Evolutionary conservation across 768 basidiomycete species (phyloP), one percentile per base, ranked within the genome.

Genomic region (Coprinopsis sp.): DNA sequence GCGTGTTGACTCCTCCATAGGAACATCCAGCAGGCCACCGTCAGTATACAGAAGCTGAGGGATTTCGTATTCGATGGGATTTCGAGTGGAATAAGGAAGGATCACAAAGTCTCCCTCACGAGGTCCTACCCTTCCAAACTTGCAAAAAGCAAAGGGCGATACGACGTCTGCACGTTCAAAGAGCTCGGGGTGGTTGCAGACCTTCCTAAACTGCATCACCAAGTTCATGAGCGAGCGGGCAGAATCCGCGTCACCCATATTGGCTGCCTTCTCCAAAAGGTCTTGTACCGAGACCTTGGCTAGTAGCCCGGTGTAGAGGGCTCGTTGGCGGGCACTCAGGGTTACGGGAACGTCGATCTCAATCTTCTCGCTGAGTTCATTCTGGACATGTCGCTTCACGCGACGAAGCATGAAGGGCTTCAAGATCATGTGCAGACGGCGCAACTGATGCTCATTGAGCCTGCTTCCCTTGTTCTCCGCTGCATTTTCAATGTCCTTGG

Each of bases 131-230:
- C 78, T 79, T 33, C 86, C 89, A 61, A 87, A 95, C 18, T 74
- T 70, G 37, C 84, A 81, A 62, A 98, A 96, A 2, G 94, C 87
- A 63, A 90, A 91, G 1, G 96, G 94, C 0, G 94, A 87, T 8
- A 87, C 76, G 33, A 99, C 94, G 62, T 98, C 96, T 22, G 94
- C 94, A 13, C 96, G 82, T 63, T 98, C 93, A 62, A 99, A 99
- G 23, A 99, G 76, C 62, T 98, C 95, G 0, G 96, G 96, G 56
- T 99, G 96, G 58, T 97, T 98, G 75, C 95, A 98, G 52, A 89
- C 91, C 75, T 99, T 99, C 55, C 96, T 84, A 75, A 98, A 98
- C 64, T 99, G 96, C 96, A 99, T 99, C 51, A 99, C 96, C 50
- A 99, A 77, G 65, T 98, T 99, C 95, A 98, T 98, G 50, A 99